Percentiles rank a stretch among this genome's conserved stretches.
phyloP scores from a whole-genome alignment of 805 yeast species.

The Teunomyces cretensis region DNA sequence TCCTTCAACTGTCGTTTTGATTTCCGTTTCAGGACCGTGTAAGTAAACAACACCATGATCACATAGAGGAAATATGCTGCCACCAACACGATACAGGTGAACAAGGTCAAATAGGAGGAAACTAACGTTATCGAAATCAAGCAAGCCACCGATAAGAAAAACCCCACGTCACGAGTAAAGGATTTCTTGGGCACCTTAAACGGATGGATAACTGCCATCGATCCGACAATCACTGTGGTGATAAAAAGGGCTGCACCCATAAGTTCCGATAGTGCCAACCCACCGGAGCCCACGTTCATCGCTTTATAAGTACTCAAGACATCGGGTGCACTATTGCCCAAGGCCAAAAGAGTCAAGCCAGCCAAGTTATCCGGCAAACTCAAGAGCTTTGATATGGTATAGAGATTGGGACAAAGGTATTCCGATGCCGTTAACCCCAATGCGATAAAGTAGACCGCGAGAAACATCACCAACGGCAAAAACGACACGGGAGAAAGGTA shows the following conservation, averaged over 20 bases:
- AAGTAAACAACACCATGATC: constrained; percentile 28
- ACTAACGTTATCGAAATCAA: constrained; percentile 51
- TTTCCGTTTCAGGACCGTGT: constrained; percentile 17
- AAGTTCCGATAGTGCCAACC: constrained; percentile 87
- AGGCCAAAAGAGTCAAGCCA: constrained; percentile 83
- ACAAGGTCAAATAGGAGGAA: constrained; percentile 53
- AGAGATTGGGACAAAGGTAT: constrained; percentile 75
- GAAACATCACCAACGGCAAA: constrained; percentile 17
- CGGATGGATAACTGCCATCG: constrained; percentile 69
- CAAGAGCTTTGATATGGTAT: constrained; percentile 59
- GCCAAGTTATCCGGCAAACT: constrained; percentile 73
- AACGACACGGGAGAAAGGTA: constrained; percentile 12
- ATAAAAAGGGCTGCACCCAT: constrained; percentile 87
- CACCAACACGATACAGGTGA: constrained; percentile 61
- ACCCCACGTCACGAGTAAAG: constrained; percentile 60
- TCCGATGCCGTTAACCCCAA: constrained; percentile 83
- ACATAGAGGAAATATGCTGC: constrained; percentile 60
- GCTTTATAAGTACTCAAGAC: constrained; percentile 83
- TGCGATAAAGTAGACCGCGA: constrained; percentile 51
- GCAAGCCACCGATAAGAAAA: constrained; percentile 53
- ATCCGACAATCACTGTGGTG: constrained; percentile 75
- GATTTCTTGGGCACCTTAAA: constrained; percentile 50
- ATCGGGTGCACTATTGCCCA: constrained; percentile 94
- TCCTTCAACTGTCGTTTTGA: constrained; percentile 15
- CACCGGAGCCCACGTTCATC: constrained; percentile 64